Evolutionary conservation across 371 early-diverging fungal species (phyloP), one percentile per base, ranked within the genome.

Genomic region (Mucor sp.): DNA sequence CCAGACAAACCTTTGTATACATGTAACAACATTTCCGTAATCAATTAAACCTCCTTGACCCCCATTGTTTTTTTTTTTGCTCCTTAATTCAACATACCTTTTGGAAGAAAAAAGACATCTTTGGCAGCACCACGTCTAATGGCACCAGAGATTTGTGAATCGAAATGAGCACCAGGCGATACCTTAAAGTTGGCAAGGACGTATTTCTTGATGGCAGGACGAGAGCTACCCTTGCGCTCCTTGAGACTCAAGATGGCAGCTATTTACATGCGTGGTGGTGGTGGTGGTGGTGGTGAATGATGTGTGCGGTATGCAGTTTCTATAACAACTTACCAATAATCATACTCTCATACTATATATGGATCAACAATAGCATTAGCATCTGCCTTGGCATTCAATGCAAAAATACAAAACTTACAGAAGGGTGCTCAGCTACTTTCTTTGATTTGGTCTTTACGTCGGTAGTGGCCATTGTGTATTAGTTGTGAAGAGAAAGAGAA

Each of bases 171-270:
- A 35, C 77, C 85, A 61, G 63, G 62, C 35, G 67, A 63, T n/a
- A 89, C 82, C 76, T 85, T 80, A 79, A 81, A 87, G 86, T 90
- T 91, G 58, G 88, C 80, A 68, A 80, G 70, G 62, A 92, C 87
- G 77, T 90, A 90, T 75, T 89, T 92, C 72, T 89, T 90, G 74
- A 92, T 84, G 43, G 89, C 88, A 63, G 84, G 88, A 67, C 91
- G 90, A 59, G 86, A 84, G 41, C 87, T 85, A 25, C 92, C 92
- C 44, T 79, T 86, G 73, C 90, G 88, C 66, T 90, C 91, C 74
- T 88, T 88, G 67, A 88, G 77, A 66, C 68, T 72, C 30, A 74
- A 63, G 60, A 88, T 82, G 35, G 87, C 88, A 61, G 75, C 72
- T 75, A 64, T 27, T 33, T 44, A 35, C 37, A 30, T 14, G 39